These are phyloP conservation scores for Aspergillus terreus DNA, from an alignment of 2,329 filamentous ascomycete genomes.

Conservation along the genomic window DNA sequence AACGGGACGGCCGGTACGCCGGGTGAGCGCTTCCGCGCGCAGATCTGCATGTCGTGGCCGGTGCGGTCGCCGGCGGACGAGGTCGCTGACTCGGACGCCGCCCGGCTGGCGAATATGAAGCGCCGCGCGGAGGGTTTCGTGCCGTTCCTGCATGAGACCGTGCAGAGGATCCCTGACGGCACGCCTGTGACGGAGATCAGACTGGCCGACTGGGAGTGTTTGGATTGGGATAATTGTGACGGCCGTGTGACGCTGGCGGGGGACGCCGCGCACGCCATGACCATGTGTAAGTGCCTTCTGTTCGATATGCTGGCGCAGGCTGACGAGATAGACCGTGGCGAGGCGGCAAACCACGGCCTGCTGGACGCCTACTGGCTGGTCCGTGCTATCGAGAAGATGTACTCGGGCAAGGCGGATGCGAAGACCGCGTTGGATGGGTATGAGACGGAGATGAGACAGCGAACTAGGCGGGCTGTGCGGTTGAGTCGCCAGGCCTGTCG, in stretches of 20 bases:
- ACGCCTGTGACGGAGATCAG: constrained; percentile 26
- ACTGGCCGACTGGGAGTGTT: constrained; percentile 26
- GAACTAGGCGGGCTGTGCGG: constrained; percentile 27
- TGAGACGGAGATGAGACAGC: constrained; percentile 29
- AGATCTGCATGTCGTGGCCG: constrained; percentile 49
- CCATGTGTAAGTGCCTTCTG: constrained; percentile 24
- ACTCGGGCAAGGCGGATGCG: constrained; percentile 2
- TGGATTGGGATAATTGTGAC: constrained; percentile 27
- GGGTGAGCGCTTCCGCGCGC: constrained; percentile 37
- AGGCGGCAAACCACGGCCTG: constrained; percentile 32
- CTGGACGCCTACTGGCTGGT: constrained; percentile 22
- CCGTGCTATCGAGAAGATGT: constrained; percentile 15
- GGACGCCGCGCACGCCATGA: constrained; percentile 33
- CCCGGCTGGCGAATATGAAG: constrained; percentile 41
- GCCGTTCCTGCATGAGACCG: constrained; percentile 17
- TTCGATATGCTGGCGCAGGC: neutral
- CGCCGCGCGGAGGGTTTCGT: constrained; percentile 21
- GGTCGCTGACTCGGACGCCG: constrained; percentile 30
- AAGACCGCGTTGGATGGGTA: constrained; percentile 21
- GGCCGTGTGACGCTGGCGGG: constrained; percentile 28
- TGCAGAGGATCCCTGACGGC: constrained; percentile 23
- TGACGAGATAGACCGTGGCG: constrained; percentile 23
- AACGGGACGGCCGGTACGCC: constrained; percentile 33
- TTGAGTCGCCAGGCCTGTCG: constrained; percentile 32
- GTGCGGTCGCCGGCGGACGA: constrained; percentile 29